phyloP scores from a whole-genome alignment of 306 rosid genomes.

The Glycyrrhiza uralensis region DNA sequence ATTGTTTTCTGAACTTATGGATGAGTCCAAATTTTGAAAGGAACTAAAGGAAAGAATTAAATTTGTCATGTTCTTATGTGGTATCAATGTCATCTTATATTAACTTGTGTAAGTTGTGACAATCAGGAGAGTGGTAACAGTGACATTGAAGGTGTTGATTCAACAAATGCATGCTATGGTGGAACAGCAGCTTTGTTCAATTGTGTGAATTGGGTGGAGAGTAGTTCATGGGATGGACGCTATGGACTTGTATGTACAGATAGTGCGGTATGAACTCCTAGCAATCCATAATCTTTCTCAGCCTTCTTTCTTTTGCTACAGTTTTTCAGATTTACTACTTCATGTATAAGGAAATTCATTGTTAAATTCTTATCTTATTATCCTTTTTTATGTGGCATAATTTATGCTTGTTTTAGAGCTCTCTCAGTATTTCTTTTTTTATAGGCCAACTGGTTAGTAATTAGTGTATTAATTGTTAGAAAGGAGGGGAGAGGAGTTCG shows the following conservation, averaged over 20 bases:
- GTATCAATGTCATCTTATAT: not conserved
- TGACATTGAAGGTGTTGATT: constrained; percentile 94
- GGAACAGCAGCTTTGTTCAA: constrained; percentile 98
- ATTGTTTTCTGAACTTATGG: not conserved
- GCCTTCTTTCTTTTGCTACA: not conserved
- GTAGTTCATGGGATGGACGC: constrained; percentile 99
- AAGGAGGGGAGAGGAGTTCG: no score
- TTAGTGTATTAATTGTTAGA: no score
- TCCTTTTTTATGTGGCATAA: not conserved
- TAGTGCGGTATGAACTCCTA: constrained; percentile 74
- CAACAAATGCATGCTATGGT: constrained; percentile 96
- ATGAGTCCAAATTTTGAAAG: not conserved
- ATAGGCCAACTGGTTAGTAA: no score
- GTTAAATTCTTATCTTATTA: not conserved
- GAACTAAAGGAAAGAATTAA: not conserved
- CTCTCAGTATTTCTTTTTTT: no score
- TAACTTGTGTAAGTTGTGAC: constrained; percentile 15
- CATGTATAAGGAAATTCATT: not conserved
- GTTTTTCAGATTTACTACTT: not conserved
- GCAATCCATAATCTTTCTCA: not conserved
- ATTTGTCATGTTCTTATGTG: not conserved
- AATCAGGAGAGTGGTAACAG: constrained; percentile 69
- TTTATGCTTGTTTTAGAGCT: not conserved
- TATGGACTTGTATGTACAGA: constrained; percentile 97
- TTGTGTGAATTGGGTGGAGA: constrained; percentile 98